Conservation (phyloP, 2,329 filamentous ascomycete species). For the Hypoxylon sp. region DNA sequence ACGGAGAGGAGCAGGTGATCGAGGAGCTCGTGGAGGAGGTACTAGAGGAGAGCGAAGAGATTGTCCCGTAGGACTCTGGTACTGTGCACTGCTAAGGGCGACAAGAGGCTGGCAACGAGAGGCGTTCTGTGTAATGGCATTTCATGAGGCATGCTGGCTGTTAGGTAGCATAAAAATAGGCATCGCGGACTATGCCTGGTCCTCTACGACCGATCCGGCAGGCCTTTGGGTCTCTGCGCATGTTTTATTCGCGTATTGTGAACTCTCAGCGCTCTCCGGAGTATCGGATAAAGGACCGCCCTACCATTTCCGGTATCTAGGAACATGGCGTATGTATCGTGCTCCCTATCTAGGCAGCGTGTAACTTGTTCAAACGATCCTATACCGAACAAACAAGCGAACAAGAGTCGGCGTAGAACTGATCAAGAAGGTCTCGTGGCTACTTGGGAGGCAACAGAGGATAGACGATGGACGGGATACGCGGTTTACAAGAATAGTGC, state of each 20-base stretch:
- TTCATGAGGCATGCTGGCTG: slow-evolving; percentile 33
- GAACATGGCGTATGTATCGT: too few relatives aligned
- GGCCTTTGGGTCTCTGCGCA: background rate
- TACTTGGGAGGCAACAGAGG: too few relatives aligned
- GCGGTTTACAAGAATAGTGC: background rate
- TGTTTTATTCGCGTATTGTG: background rate
- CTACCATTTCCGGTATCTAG: too few relatives aligned
- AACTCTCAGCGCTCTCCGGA: background rate
- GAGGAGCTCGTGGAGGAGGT: slow-evolving; percentile 91
- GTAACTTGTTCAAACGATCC: too few relatives aligned
- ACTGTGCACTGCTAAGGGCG: background rate
- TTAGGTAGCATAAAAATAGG: slow-evolving; percentile 20
- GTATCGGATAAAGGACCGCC: background rate
- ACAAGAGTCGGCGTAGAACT: too few relatives aligned
- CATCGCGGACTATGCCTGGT: slow-evolving; percentile 14
- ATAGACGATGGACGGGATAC: background rate
- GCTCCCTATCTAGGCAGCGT: too few relatives aligned
- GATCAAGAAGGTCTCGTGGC: too few relatives aligned
- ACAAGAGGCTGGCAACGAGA: slow-evolving; percentile 26
- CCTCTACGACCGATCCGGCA: background rate
- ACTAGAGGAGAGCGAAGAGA: slow-evolving; percentile 84
- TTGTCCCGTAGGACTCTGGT: slow-evolving; percentile 49
- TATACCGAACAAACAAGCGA: too few relatives aligned
- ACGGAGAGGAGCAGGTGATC: slow-evolving; percentile 78
- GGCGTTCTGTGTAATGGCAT: slow-evolving; percentile 42